Evolutionary conservation across 139 green algal species (phyloP).

Genomic region (Edaphochlamys debaryana): DNA sequence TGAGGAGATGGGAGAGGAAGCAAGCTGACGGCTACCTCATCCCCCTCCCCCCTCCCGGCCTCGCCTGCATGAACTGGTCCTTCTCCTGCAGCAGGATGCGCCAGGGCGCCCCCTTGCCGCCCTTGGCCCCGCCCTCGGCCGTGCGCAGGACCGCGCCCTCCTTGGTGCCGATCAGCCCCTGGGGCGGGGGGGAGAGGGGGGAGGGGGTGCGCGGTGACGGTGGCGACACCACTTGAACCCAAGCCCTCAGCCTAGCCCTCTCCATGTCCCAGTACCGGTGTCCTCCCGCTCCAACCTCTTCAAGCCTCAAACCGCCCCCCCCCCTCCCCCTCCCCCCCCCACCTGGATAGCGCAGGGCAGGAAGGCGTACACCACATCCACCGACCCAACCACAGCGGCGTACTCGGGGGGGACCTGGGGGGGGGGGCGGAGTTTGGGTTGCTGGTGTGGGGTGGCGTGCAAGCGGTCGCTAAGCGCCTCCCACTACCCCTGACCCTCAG

Average conservation of each 20-base stretch:
- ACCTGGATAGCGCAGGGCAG: constrained; percentile 62
- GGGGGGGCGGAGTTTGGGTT: not conserved
- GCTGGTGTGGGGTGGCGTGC: too few species aligned
- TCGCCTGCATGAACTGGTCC: constrained; percentile 57
- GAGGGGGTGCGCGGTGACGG: too few species aligned
- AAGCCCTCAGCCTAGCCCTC: too few species aligned
- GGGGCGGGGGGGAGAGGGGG: too few species aligned
- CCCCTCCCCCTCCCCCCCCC: not conserved
- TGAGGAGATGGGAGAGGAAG: too few species aligned
- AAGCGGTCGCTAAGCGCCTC: too few species aligned
- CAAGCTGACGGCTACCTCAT: too few species aligned
- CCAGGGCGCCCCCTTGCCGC: constrained; percentile 41
- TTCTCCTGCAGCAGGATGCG: constrained; percentile 52
- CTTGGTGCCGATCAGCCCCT: constrained; percentile 60
- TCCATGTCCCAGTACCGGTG: too few species aligned
- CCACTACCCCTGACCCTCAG: too few species aligned
- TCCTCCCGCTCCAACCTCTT: not conserved
- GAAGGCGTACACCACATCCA: constrained; percentile 66
- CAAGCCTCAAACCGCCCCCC: not conserved
- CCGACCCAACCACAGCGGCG: constrained; percentile 35
- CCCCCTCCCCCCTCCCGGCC: too few species aligned
- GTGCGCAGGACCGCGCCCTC: constrained; percentile 58
- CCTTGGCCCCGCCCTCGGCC: not conserved
- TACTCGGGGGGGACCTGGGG: constrained; percentile 42
- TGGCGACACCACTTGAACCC: too few species aligned